Percentiles rank a stretch among this genome's conserved stretches.
These are phyloP conservation scores for Nissolia schottii DNA, from an alignment of 306 rosid genomes.

Conservation along the genomic window DNA sequence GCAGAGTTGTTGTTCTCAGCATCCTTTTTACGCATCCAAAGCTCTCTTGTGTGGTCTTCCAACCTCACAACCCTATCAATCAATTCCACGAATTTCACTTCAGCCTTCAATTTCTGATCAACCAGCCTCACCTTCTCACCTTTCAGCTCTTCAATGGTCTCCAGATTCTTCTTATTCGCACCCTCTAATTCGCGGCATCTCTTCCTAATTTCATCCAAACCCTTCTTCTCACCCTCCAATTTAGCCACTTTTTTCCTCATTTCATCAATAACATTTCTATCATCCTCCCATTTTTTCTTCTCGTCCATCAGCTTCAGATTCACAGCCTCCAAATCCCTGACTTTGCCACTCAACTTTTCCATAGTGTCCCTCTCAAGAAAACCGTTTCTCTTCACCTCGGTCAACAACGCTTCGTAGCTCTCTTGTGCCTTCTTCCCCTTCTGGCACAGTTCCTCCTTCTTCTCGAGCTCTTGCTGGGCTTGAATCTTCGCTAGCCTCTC, in stretches of 20 bases:
- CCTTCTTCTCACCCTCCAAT: constrained; percentile 19
- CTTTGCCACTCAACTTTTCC: not conserved
- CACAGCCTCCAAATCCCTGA: not conserved
- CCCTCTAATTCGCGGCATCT: constrained; percentile 15
- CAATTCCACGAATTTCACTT: not conserved
- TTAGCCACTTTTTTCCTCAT: not conserved
- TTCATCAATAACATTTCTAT: not conserved
- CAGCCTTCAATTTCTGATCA: not conserved
- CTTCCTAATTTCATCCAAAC: too few relatives aligned
- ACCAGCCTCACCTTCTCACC: not conserved
- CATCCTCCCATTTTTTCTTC: not conserved
- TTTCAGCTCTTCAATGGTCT: not conserved
- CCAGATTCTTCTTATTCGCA: not conserved
- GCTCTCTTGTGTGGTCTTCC: not conserved
- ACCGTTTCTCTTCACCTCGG: not conserved
- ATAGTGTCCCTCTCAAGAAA: not conserved
- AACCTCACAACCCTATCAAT: not conserved
- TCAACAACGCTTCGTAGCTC: constrained; percentile 28
- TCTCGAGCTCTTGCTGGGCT: not conserved
- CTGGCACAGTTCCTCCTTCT: not conserved
- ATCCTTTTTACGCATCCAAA: not conserved
- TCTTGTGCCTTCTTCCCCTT: not conserved
- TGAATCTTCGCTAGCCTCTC: not conserved
- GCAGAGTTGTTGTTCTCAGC: not conserved
- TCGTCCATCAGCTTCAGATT: not conserved